Evolutionary conservation across 805 yeast genomes (phyloP), one percentile per base, ranked within the genome.

Genomic region (Hanseniaspora vineae): DNA sequence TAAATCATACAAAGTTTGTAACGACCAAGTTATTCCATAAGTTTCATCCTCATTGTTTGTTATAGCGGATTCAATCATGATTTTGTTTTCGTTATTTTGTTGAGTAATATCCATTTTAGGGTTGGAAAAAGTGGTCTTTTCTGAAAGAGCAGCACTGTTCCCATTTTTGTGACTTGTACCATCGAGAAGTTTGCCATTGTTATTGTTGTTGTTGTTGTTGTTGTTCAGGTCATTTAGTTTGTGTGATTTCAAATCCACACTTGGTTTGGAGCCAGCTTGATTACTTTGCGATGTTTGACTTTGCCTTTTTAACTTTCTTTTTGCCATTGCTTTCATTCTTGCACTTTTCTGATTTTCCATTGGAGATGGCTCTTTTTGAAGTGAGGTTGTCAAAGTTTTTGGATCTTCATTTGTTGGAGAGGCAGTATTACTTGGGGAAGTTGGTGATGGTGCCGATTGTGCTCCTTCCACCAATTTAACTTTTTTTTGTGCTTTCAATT

Each of bases 291-390:
- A 50, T 10, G 42, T 64, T 54, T 76, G 78, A 1, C 85, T 84
- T 52, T 72, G 76, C 46, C 77, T 80, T 60, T 84, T 86, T 4
- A 95, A 92, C 59, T 82, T 80, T 58, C 97, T 75, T 57, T 84
- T 83, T n/a, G 96, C 96, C 85, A 90, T 78, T 1, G 96, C 97
- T 51, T 86, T 76, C 72, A 88, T 75, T 61, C 97, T 77, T 0
- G 95, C 89, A 45, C 83, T 80, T 39, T 35, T 17, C 52, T 44
- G 2, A 59, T 53, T 11, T 58, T 57, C 6, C 44, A 51, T 3
- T 33, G 37, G 15, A 33, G 37, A n/a, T 6, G 50, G 43, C 3
- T 53, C 13, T 54, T 46, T 23, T n/a, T n/a, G 44, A 47, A 47
- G 42, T 45, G 35, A 37, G 40, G 53, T 19, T 49, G 50, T 42